These are phyloP conservation scores for Paxillus ammoniavirescens DNA, from an alignment of 768 basidiomycete genomes.

Conservation along the genomic window DNA sequence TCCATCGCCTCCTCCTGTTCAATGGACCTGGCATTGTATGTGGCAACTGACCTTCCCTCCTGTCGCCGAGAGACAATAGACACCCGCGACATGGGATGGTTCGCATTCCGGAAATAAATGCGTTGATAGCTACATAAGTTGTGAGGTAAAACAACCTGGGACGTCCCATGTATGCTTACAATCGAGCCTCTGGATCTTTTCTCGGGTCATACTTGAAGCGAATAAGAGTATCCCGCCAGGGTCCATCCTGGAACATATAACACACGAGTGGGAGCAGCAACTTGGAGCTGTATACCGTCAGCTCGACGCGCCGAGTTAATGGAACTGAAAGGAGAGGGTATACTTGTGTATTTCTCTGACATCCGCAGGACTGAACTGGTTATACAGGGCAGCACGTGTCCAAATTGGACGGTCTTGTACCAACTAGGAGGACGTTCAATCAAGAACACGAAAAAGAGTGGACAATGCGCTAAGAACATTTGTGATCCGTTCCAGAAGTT, in stretches of 20 bases:
- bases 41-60: slow-evolving; percentile 37
- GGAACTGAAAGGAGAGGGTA: slow-evolving; percentile 14
- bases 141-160: not conserved
- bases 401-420: slow-evolving; percentile 81
- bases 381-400: slow-evolving; percentile 84
- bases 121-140: slow-evolving; percentile 78
- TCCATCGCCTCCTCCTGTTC: slow-evolving; percentile 34
- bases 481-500: slow-evolving; percentile 52
- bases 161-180: slow-evolving; percentile 51
- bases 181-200: slow-evolving; percentile 63
- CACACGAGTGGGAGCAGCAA: slow-evolving; percentile 74
- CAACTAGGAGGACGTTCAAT: slow-evolving; percentile 42
- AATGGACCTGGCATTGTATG: slow-evolving; percentile 28
- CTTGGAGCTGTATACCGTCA: slow-evolving; percentile 60
- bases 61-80: slow-evolving; percentile 69
- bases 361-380: slow-evolving; percentile 71
- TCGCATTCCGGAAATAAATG: slow-evolving; percentile 85
- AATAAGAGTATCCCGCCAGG: slow-evolving; percentile 88
- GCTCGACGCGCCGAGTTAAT: not conserved
- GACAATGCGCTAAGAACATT: slow-evolving; percentile 37
- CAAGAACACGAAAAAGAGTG: slow-evolving; percentile 6
- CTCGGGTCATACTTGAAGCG: slow-evolving; percentile 90
- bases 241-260: slow-evolving; percentile 92
- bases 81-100: slow-evolving; percentile 74
- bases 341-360: slow-evolving; percentile 76